Conservation (phyloP, 1,284 basidiomycete species). For the Rhodofomes roseus region DNA sequence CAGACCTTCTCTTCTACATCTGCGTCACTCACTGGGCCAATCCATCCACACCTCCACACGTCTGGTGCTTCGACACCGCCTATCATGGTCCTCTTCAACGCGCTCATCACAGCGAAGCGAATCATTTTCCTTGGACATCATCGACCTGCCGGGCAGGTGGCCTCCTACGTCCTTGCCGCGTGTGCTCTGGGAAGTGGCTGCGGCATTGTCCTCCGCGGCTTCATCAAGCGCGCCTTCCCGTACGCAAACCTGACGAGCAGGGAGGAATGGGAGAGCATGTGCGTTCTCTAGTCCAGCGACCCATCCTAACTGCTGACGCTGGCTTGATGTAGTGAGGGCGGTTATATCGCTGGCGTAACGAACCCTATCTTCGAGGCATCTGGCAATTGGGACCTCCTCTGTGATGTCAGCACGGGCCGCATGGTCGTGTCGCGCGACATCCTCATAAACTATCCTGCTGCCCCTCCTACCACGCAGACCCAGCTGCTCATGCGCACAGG, state of each 20-base stretch:
- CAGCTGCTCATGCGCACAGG: conserved; percentile 51
- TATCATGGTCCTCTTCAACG: conserved; percentile 93
- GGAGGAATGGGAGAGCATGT: conserved; percentile 89
- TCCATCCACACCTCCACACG: conserved; percentile 90
- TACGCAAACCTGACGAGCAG: conserved; percentile 89
- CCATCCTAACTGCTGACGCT: not conserved
- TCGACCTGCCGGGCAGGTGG: conserved; percentile 83
- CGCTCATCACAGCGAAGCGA: conserved; percentile 88
- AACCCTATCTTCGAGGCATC: conserved; percentile 93
- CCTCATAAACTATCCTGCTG: conserved; percentile 51
- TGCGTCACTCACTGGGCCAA: conserved; percentile 65
- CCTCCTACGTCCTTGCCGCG: conserved; percentile 87
- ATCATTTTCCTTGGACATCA: conserved; percentile 92
- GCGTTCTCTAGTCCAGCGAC: conserved; percentile 29
- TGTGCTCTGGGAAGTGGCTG: conserved; percentile 91
- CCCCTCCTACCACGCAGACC: conserved; percentile 35
- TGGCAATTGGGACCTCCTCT: conserved; percentile 87
- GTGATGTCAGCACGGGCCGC: conserved; percentile 83
- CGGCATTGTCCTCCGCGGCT: conserved; percentile 79
- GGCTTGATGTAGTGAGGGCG: conserved; percentile 49
- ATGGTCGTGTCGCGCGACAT: conserved; percentile 88
- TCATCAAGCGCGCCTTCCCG: conserved; percentile 88
- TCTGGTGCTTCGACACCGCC: conserved; percentile 90
- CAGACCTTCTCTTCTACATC: conserved; percentile 79
- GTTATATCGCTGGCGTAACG: conserved; percentile 93